A percentile compares a stretch with the other conserved stretches of the same genome.
Evolutionary conservation across 305 asterid genomes (phyloP).

Genomic region (Fraxinus latifolia): DNA sequence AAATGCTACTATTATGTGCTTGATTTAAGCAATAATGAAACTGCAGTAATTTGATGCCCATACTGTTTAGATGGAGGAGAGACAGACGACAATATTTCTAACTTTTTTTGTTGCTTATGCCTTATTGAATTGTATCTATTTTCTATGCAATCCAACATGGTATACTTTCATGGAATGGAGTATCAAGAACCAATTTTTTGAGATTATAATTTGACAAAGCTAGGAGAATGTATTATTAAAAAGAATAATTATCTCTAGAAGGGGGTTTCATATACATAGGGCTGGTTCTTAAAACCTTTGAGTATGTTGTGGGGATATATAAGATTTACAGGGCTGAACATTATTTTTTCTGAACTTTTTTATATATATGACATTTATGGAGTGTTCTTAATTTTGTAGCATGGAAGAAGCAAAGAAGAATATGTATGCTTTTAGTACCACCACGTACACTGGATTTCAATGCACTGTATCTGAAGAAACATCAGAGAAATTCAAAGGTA

Average conservation of each 20-base stretch:
- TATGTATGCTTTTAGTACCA: constrained; percentile 93
- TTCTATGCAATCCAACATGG: background rate
- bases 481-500: constrained; percentile 95
- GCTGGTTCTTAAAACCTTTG: background rate
- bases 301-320: background rate
- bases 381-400: constrained; percentile 29
- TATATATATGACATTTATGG: background rate
- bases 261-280: background rate
- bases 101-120: background rate
- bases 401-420: constrained; percentile 99
- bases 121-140: background rate
- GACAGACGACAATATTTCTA: background rate
- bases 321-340: background rate
- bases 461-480: constrained; percentile 98
- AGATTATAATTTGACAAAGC: background rate
- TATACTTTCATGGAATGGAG: background rate
- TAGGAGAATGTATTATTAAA: background rate
- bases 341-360: background rate
- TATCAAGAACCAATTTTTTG: background rate
- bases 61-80: background rate
- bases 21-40: background rate
- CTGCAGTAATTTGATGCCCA: background rate
- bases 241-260: background rate
- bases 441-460: constrained; percentile 93
- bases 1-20: background rate